These are phyloP conservation scores for Cucurbita ficifolia DNA, from an alignment of 306 rosid species.

Conservation along the genomic window DNA sequence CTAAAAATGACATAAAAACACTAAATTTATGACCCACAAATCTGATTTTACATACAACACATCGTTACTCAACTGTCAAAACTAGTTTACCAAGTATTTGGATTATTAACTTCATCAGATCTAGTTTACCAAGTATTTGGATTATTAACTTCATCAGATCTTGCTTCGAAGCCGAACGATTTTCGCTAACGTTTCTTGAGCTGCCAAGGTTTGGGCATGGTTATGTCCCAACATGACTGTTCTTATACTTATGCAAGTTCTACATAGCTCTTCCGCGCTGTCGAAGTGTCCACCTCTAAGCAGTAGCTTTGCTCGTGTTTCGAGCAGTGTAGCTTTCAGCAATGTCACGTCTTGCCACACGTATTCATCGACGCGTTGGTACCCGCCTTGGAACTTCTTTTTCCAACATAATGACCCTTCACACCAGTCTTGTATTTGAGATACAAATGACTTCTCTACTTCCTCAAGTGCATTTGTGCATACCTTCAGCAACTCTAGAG, in stretches of 20 bases:
- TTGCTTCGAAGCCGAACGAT: constrained; percentile 74
- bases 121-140: constrained; percentile 11
- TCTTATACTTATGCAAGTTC: constrained; percentile 80
- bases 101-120: constrained; percentile 15
- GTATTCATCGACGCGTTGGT: constrained; percentile 56
- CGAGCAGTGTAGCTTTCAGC: constrained; percentile 67
- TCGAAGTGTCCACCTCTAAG: constrained; percentile 68
- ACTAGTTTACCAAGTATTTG: background rate
- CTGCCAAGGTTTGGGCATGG: constrained; percentile 69
- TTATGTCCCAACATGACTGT: constrained; percentile 80
- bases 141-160: constrained; percentile 16
- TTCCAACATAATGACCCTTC: constrained; percentile 69
- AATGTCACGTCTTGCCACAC: constrained; percentile 92
- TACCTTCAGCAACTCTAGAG: constrained; percentile 65
- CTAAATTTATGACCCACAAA: background rate
- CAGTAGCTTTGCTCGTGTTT: constrained; percentile 70
- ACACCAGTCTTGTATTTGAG: constrained; percentile 81
- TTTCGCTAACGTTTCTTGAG: constrained; percentile 76
- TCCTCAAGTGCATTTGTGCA: constrained; percentile 80
- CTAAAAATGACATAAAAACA: background rate
- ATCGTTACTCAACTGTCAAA: background rate
- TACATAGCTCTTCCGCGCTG: constrained; percentile 59
- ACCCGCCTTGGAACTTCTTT: constrained; percentile 35
- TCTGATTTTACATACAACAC: background rate
- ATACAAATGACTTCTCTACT: constrained; percentile 76